These are phyloP conservation scores for Funneliformis mosseae DNA, from an alignment of 192 early-diverging fungal genomes.

Conservation along the genomic window DNA sequence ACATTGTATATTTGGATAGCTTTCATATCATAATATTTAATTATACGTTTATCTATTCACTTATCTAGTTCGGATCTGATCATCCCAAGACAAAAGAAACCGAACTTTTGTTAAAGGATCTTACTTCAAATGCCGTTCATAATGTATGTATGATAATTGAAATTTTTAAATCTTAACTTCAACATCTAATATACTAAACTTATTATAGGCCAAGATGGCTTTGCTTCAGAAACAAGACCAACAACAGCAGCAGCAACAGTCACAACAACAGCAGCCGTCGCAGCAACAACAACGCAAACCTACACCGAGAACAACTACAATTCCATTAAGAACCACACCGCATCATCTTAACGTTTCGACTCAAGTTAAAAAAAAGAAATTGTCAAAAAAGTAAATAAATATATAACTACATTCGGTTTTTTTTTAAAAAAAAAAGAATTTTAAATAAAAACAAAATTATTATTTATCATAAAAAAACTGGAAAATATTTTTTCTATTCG, in stretches of 20 bases:
- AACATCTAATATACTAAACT: not conserved
- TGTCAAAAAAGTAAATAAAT: constrained; percentile 42
- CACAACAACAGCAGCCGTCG: not conserved
- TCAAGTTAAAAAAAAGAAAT: constrained; percentile 43
- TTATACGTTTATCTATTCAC: not conserved
- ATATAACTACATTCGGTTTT: too few relatives aligned
- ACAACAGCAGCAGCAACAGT: not conserved
- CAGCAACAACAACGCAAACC: not conserved
- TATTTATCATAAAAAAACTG: too few relatives aligned
- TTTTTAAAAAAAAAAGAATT: too few relatives aligned
- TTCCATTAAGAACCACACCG: constrained; percentile 15
- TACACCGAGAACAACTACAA: constrained; percentile 7
- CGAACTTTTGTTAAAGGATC: constrained; percentile 65
- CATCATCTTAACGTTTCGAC: not conserved
- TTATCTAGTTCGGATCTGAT: constrained; percentile 63
- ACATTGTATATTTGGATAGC: not conserved
- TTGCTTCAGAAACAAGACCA: constrained; percentile 19
- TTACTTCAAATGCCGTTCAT: constrained; percentile 60
- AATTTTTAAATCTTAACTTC: not conserved
- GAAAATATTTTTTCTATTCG: too few relatives aligned
- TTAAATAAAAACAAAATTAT: too few relatives aligned
- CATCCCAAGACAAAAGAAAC: constrained; percentile 74
- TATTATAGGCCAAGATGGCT: constrained; percentile 22
- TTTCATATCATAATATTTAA: not conserved
- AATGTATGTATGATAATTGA: constrained; percentile 41